Percentiles rank a stretch among this genome's conserved stretches.
phyloP scores from a whole-genome alignment of 2,329 filamentous ascomycete genomes.

The Sphaceloma murrayae region DNA sequence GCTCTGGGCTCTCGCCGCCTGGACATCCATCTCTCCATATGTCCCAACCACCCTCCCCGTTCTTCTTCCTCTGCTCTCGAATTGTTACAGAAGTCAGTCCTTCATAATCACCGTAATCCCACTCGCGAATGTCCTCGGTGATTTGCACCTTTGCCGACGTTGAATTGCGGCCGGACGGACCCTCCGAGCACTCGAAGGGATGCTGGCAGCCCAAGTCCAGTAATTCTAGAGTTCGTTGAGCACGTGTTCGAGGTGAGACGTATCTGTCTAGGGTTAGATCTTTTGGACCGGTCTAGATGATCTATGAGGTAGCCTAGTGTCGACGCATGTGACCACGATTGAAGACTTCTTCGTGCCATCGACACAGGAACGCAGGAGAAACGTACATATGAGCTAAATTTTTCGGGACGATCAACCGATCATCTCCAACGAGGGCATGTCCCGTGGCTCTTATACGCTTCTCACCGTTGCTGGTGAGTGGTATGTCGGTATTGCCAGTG shows the following conservation, averaged over 20 bases:
- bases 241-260: constrained; percentile 75
- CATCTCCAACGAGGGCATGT: constrained; percentile 69
- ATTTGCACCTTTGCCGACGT: constrained; percentile 38
- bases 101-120: constrained; percentile 56
- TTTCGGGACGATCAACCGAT: constrained; percentile 72
- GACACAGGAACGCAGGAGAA: too few species aligned
- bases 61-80: constrained; percentile 34
- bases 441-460: constrained; percentile 54
- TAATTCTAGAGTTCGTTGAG: constrained; percentile 83
- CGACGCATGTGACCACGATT: too few species aligned
- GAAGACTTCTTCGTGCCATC: too few species aligned
- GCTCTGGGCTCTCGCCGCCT: constrained; percentile 58
- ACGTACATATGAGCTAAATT: constrained; percentile 73
- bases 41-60: constrained; percentile 57
- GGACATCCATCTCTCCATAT: constrained; percentile 87
- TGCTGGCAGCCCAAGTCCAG: constrained; percentile 63
- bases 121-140: constrained; percentile 47
- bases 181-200: constrained; percentile 56
- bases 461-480: constrained; percentile 66
- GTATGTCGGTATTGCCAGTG: constrained; percentile 78
- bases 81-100: constrained; percentile 47
- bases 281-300: neutral
- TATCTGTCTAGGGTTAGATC: constrained; percentile 43
- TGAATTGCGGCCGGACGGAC: constrained; percentile 25
- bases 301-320: neutral